These are phyloP conservation scores for Darksidea phi DNA, from an alignment of 495 filamentous ascomycete species.

Conservation along the genomic window DNA sequence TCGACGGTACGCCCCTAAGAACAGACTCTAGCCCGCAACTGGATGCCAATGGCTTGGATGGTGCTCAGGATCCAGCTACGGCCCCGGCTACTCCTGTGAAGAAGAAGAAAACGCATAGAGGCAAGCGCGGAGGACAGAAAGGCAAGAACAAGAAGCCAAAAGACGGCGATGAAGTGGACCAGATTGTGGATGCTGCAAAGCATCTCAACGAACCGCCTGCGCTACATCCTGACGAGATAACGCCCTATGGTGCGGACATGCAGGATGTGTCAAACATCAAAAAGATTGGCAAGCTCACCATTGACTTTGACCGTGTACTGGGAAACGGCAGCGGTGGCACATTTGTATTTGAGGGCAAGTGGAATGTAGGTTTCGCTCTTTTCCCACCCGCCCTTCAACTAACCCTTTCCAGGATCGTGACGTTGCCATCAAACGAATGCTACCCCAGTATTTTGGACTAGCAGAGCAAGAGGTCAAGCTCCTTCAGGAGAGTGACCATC, in stretches of 20 bases:
- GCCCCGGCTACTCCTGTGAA: constrained; percentile 45
- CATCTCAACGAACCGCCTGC: constrained; percentile 24
- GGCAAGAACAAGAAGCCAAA: constrained; percentile 52
- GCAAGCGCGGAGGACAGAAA: constrained; percentile 78
- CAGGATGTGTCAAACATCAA: constrained; percentile 34
- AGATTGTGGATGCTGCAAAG: constrained; percentile 34
- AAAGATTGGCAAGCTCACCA: constrained; percentile 44
- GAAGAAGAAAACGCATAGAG: constrained; percentile 81
- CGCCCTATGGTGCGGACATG: constrained; percentile 21
- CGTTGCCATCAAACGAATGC: constrained; percentile 95
- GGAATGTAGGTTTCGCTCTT: constrained; percentile 36
- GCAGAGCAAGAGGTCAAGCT: constrained; percentile 90
- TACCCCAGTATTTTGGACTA: constrained; percentile 91
- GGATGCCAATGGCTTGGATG: too few relatives aligned
- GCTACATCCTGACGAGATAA: constrained; percentile 39
- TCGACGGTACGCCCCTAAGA: not conserved
- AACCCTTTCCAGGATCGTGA: constrained; percentile 62
- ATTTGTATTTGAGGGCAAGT: constrained; percentile 45
- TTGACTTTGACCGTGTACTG: constrained; percentile 43
- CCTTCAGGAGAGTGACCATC: constrained; percentile 88
- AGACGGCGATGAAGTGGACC: constrained; percentile 48
- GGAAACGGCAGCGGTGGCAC: constrained; percentile 48
- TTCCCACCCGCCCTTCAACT: not conserved
- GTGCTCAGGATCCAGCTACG: not conserved
- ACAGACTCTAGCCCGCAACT: too few relatives aligned